These are phyloP conservation scores for Globisporangium apiculatum DNA, from an alignment of 352 stramenopile species.

Conservation along the genomic window DNA sequence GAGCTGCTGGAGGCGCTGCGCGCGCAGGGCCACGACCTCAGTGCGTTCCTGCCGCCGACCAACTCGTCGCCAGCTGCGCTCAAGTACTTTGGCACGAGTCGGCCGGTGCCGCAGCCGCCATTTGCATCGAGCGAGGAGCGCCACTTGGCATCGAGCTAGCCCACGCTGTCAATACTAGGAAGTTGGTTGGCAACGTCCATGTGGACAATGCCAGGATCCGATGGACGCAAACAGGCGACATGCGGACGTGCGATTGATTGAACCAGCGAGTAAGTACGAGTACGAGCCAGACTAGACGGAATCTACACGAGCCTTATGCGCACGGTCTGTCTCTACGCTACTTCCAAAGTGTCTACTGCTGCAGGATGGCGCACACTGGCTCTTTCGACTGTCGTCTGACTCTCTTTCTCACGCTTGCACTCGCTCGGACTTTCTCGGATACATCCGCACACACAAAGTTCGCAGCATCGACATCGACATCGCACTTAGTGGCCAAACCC, in stretches of 20 bases:
- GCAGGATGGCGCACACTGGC: too few species aligned
- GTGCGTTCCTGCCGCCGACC: constrained; percentile 35
- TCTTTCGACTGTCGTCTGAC: too few species aligned
- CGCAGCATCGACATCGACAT: too few species aligned
- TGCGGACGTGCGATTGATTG: too few species aligned
- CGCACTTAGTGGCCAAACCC: constrained; percentile 41
- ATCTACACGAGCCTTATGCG: too few species aligned
- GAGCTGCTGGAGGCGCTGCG: constrained; percentile 52
- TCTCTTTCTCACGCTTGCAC: too few species aligned
- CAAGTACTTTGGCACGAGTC: constrained; percentile 48
- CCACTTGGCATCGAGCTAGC: constrained; percentile 11
- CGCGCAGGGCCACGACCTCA: constrained; percentile 26
- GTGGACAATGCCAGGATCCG: constrained; percentile 4
- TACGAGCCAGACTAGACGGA: too few species aligned
- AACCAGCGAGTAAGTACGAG: too few species aligned
- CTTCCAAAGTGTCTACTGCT: too few species aligned
- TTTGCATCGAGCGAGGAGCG: constrained; percentile 42
- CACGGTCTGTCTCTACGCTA: too few species aligned
- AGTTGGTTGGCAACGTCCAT: too few species aligned
- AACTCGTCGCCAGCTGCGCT: constrained; percentile 64
- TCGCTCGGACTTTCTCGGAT: not conserved
- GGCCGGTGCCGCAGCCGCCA: constrained; percentile 29
- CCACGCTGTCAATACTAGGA: constrained; percentile 4
- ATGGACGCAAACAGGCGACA: constrained; percentile 10
- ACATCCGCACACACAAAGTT: not conserved